Evolutionary conservation across 495 filamentous ascomycete genomes (phyloP).

Genomic region (Hypomontagnella monticulosa): DNA sequence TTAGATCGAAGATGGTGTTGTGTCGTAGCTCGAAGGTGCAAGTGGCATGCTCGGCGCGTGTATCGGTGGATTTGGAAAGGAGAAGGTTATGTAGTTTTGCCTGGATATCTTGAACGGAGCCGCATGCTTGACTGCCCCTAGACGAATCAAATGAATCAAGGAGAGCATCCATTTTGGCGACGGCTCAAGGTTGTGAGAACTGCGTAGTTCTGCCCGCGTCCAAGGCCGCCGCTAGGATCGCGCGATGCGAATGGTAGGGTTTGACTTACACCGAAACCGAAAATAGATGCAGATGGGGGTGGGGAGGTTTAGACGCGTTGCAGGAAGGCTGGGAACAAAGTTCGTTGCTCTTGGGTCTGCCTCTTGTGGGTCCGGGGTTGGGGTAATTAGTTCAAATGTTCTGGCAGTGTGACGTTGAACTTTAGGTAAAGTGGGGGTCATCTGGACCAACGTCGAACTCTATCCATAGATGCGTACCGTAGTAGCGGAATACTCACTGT

Average conservation of each 20-base stretch:
- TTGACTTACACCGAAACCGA: no score
- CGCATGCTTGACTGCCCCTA: conserved; percentile 47
- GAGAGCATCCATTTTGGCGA: conserved; percentile 50
- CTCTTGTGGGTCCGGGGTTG: no score
- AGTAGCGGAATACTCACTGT: no score
- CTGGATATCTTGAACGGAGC: conserved; percentile 53
- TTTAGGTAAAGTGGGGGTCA: no score
- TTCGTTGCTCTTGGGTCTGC: conserved; percentile 1
- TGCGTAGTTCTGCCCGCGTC: background rate
- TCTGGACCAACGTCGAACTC: no score
- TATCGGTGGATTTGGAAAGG: conserved; percentile 47
- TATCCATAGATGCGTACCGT: no score
- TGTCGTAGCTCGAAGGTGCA: conserved; percentile 51
- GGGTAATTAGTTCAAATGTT: no score
- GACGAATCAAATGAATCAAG: conserved; percentile 42
- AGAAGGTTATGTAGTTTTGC: conserved; percentile 49
- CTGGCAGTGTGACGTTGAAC: no score
- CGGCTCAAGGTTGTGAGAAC: background rate
- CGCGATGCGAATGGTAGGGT: conserved; percentile 16
- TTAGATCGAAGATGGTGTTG: conserved; percentile 49
- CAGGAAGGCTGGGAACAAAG: conserved; percentile 5
- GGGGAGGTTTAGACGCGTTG: conserved; percentile 27
- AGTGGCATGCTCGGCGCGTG: conserved; percentile 53
- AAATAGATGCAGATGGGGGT: conserved; percentile 13
- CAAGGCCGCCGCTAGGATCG: conserved; percentile 2